Percentiles rank a stretch among this genome's conserved stretches.
Evolutionary conservation across 1,284 basidiomycete species (phyloP).

Genomic region (Boletus semigastroideus): DNA sequence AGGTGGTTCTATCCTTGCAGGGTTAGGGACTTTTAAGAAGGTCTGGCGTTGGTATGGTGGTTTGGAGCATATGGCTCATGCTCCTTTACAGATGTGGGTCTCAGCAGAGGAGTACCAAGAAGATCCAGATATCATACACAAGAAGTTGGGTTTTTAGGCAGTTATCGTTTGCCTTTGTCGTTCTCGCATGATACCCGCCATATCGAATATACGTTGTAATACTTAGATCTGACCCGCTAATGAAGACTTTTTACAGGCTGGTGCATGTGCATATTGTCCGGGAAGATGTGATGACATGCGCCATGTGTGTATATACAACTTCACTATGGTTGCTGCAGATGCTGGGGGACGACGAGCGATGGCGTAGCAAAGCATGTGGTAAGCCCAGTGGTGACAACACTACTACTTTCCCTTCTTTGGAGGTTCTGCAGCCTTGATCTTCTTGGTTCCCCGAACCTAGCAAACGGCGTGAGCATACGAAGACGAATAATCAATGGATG

Average conservation of each 20-base stretch:
- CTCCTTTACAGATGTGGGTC: constrained; percentile 84
- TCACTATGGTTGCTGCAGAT: constrained; percentile 35
- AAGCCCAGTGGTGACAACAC: constrained; percentile 15
- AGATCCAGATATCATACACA: constrained; percentile 97
- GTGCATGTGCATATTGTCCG: constrained; percentile 48
- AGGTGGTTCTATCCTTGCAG: constrained; percentile 94
- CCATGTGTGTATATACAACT: constrained; percentile 38
- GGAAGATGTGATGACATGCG: constrained; percentile 40
- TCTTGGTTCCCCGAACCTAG: constrained; percentile 89
- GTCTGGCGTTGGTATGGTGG: constrained; percentile 41
- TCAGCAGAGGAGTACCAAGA: constrained; percentile 99
- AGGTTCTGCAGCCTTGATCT: constrained; percentile 87
- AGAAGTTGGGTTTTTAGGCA: constrained; percentile 76
- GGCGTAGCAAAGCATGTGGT: constrained; percentile 32
- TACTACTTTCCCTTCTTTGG: constrained; percentile 82
- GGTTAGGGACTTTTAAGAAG: constrained; percentile 97
- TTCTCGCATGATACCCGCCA: constrained; percentile 32
- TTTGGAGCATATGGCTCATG: constrained; percentile 9
- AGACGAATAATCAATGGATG: constrained; percentile 15
- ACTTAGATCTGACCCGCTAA: constrained; percentile 31
- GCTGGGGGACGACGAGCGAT: constrained; percentile 39
- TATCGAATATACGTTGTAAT: constrained; percentile 34
- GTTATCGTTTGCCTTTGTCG: constrained; percentile 7
- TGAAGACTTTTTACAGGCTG: constrained; percentile 33
- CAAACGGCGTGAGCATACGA: constrained; percentile 8